phyloP scores from a whole-genome alignment of 768 basidiomycete species.

The Termitomyces heimii region DNA sequence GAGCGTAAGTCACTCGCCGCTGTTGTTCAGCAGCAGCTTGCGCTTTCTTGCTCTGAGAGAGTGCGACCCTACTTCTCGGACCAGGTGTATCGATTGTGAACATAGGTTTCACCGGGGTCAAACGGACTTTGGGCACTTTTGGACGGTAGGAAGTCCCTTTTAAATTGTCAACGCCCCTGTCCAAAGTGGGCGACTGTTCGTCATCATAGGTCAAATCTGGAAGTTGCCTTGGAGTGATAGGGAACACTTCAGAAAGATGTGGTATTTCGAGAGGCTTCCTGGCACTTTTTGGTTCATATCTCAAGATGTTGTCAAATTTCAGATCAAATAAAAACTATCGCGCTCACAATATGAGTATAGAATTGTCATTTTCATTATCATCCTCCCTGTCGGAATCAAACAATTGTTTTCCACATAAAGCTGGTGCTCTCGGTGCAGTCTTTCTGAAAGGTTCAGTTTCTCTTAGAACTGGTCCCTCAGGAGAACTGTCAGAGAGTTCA shows the following conservation, averaged over 20 bases:
- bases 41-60: conserved; percentile 34
- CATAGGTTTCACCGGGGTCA: not conserved
- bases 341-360: conserved; percentile 33
- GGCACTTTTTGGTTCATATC: conserved; percentile 45
- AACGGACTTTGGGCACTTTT: not conserved
- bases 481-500: conserved; percentile 23
- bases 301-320: conserved; percentile 6
- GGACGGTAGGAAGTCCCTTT: not conserved
- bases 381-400: conserved; percentile 25
- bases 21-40: conserved; percentile 35
- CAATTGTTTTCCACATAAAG: not conserved
- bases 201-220: not conserved
- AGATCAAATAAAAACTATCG: not conserved
- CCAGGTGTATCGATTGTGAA: not conserved
- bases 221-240: conserved; percentile 6
- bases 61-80: conserved; percentile 1
- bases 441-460: conserved; percentile 3
- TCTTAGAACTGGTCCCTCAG: conserved; percentile 4
- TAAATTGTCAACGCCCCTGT: not conserved
- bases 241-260: conserved; percentile 4
- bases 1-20: conserved; percentile 46
- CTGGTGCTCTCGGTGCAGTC: not conserved
- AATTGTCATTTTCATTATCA: conserved; percentile 23
- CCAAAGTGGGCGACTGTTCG: not conserved
- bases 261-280: conserved; percentile 35